phyloP scores from a whole-genome alignment of 257 asterid genomes.

The Scutellaria barbata region DNA sequence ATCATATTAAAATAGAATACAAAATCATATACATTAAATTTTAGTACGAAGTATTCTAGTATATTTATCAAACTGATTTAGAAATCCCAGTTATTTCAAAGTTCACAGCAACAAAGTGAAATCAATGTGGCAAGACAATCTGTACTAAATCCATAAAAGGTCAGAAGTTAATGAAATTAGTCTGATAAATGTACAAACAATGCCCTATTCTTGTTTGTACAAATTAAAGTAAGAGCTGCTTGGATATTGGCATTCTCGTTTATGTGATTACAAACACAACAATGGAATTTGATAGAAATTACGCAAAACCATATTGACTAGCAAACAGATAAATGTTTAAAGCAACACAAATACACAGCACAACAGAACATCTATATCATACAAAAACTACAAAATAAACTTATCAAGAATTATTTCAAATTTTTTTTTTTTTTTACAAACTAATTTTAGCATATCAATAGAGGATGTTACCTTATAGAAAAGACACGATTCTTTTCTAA shows the following conservation, averaged over 20 bases:
- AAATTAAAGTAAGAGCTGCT: not conserved
- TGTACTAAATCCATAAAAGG: not conserved
- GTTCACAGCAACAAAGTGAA: not conserved
- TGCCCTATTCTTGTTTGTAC: not conserved
- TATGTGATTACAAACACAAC: slow-evolving; percentile 25
- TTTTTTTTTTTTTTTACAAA: too few relatives aligned
- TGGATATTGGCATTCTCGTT: not conserved
- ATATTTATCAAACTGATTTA: not conserved
- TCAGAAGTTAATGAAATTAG: not conserved
- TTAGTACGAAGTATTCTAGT: not conserved
- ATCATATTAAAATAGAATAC: too few relatives aligned
- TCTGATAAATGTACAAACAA: not conserved
- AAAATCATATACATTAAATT: too few relatives aligned
- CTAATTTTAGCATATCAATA: too few relatives aligned
- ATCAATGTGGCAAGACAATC: not conserved
- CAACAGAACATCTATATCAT: not conserved
- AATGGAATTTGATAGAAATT: slow-evolving; percentile 20
- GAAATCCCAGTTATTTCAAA: too few relatives aligned
- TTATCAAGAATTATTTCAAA: too few relatives aligned
- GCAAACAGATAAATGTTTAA: not conserved
- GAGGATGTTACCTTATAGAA: too few relatives aligned
- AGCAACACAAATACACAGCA: slow-evolving; percentile 19
- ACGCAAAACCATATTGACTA: not conserved
- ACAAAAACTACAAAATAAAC: too few relatives aligned
- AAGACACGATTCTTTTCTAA: too few relatives aligned